Percentiles rank a stretch among this genome's conserved stretches.
Evolutionary conservation across 2,329 filamentous ascomycete species (phyloP).

Genomic region (Aspergillus fischeri): DNA sequence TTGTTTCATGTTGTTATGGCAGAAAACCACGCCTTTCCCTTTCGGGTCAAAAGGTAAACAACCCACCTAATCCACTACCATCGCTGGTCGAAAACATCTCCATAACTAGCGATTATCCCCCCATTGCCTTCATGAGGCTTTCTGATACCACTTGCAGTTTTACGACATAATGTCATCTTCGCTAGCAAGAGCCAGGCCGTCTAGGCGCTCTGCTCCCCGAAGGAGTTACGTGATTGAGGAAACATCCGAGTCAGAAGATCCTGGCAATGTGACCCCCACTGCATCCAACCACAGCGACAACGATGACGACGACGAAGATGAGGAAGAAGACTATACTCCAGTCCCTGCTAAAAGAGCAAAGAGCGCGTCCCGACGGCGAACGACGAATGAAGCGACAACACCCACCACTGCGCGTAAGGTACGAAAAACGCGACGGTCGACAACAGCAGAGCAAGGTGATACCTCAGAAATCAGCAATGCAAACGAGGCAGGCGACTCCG

Average conservation of each 20-base stretch:
- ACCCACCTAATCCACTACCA: conserved; percentile 28
- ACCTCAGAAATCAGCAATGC: conserved; percentile 49
- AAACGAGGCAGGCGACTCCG: conserved; percentile 34
- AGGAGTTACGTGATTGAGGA: conserved; percentile 73
- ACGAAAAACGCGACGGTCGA: conserved; percentile 41
- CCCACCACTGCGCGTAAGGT: conserved; percentile 30
- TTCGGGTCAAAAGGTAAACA: conserved; percentile 37
- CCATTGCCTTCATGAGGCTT: conserved; percentile 25
- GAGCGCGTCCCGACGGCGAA: conserved; percentile 55
- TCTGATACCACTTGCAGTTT: conserved; percentile 12
- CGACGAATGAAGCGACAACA: conserved; percentile 48
- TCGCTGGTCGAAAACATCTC: conserved; percentile 16
- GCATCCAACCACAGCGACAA: conserved; percentile 46
- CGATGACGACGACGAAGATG: conserved; percentile 63
- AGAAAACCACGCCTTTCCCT: conserved; percentile 30
- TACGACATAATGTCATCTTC: conserved; percentile 32
- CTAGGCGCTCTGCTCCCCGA: conserved; percentile 59
- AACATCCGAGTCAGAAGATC: conserved; percentile 68
- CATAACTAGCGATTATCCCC: conserved; percentile 12
- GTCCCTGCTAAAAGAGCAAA: conserved; percentile 58
- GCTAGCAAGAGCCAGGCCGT: conserved; percentile 48
- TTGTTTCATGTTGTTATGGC: conserved; percentile 25
- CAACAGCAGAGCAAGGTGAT: conserved; percentile 52
- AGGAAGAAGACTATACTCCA: conserved; percentile 78
- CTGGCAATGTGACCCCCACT: conserved; percentile 45